These are phyloP conservation scores for Plicaturopsis crispa DNA, from an alignment of 768 basidiomycete species.

Conservation along the genomic window DNA sequence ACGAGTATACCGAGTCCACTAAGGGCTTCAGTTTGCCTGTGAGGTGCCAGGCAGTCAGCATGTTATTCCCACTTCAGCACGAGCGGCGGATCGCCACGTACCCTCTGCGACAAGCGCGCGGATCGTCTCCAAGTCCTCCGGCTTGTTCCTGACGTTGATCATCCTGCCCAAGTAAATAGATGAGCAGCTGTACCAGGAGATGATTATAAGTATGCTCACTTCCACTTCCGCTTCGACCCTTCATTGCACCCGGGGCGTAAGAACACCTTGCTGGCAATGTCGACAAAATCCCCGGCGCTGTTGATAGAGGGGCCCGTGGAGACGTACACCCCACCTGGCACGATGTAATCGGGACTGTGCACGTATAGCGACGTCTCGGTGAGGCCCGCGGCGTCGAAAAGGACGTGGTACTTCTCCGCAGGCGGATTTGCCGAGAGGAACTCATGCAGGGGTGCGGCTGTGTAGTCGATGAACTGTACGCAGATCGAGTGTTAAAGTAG, in stretches of 20 bases:
- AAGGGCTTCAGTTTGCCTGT: constrained; percentile 43
- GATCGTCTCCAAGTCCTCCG: constrained; percentile 27
- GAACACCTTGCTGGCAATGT: constrained; percentile 23
- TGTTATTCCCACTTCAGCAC: constrained; percentile 1
- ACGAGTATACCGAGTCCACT: constrained; percentile 52
- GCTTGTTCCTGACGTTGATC: constrained; percentile 21
- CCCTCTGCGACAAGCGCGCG: constrained; percentile 34
- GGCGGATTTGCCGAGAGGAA: constrained; percentile 38
- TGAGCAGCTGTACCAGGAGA: too few relatives aligned
- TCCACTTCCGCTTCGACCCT: constrained; percentile 38
- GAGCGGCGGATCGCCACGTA: too few relatives aligned
- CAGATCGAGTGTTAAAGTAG: neutral
- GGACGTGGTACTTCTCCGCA: constrained; percentile 42
- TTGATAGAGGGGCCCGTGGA: constrained; percentile 42
- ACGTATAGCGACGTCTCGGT: constrained; percentile 42
- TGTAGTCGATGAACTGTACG: constrained; percentile 54
- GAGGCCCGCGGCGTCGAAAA: constrained; percentile 53
- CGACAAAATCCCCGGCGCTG: constrained; percentile 23
- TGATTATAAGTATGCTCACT: too few relatives aligned
- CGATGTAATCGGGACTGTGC: constrained; percentile 44
- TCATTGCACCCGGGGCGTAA: constrained; percentile 44
- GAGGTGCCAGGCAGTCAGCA: too few relatives aligned
- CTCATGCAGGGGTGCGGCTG: constrained; percentile 37
- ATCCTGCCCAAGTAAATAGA: too few relatives aligned
- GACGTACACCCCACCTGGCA: constrained; percentile 43